Evolutionary conservation across 2,329 filamentous ascomycete genomes (phyloP).

Genomic region (Neoarthrinium moseri): DNA sequence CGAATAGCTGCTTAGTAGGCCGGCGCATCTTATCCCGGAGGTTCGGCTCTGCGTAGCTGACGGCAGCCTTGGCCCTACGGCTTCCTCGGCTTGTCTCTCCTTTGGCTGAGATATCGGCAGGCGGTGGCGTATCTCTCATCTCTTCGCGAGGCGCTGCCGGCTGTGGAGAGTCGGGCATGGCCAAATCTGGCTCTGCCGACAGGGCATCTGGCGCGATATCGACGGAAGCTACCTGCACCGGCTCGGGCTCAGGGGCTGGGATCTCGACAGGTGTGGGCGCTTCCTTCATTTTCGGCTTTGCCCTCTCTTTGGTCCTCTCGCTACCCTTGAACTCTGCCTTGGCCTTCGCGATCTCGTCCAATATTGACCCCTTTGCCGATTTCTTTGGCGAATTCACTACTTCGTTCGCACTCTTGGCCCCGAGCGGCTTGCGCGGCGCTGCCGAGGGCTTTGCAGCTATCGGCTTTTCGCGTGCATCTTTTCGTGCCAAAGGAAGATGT

Average conservation of each 20-base stretch:
- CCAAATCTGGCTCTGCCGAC: slow-evolving; percentile 38
- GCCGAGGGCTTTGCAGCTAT: slow-evolving; percentile 18
- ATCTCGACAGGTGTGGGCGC: slow-evolving; percentile 27
- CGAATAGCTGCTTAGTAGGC: slow-evolving; percentile 72
- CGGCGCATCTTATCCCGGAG: slow-evolving; percentile 81
- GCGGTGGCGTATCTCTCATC: slow-evolving; percentile 57
- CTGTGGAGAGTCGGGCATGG: slow-evolving; percentile 50
- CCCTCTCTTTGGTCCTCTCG: slow-evolving; percentile 11
- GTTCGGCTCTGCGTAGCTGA: slow-evolving; percentile 83
- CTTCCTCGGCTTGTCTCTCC: slow-evolving; percentile 63
- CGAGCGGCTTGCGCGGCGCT: slow-evolving; percentile 45
- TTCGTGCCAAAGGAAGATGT: slow-evolving; percentile 40
- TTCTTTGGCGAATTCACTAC: slow-evolving; percentile 60
- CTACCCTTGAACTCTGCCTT: slow-evolving; percentile 35
- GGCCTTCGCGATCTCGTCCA: slow-evolving; percentile 35
- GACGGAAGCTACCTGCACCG: slow-evolving; percentile 17
- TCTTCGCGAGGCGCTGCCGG: slow-evolving; percentile 33
- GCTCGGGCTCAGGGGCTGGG: slow-evolving; percentile 14
- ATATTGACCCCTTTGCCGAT: slow-evolving; percentile 27
- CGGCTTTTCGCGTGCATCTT: slow-evolving; percentile 35
- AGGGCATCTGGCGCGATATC: slow-evolving; percentile 29
- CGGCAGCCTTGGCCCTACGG: slow-evolving; percentile 63
- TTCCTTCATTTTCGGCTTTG: slow-evolving; percentile 21
- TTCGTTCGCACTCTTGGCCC: slow-evolving; percentile 60
- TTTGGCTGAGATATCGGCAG: slow-evolving; percentile 52